Percentiles rank a stretch among this genome's conserved stretches.
These are phyloP conservation scores for Magnolia kwangsiensis DNA, from an alignment of 164 flowering plant species.

Conservation along the genomic window DNA sequence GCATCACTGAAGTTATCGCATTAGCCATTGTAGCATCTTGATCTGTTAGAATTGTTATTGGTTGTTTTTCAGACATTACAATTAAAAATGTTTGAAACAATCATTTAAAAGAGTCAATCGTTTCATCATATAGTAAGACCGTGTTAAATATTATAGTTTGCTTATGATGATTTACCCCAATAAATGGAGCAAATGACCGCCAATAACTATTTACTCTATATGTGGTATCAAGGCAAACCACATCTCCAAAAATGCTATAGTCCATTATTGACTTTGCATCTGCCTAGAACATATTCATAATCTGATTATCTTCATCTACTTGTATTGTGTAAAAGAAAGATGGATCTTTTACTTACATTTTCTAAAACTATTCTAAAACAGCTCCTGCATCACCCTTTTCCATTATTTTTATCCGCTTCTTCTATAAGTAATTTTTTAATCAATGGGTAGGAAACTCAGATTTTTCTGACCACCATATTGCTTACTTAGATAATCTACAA, in stretches of 20 bases:
- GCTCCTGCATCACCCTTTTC: background rate
- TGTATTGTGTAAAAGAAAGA: conserved; percentile 16
- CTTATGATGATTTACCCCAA: conserved; percentile 24
- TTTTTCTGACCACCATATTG: no score
- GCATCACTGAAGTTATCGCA: no score
- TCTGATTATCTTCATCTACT: conserved; percentile 14
- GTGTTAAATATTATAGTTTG: conserved; percentile 17
- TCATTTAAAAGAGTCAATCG: conserved; percentile 17
- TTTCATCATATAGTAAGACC: conserved; percentile 13
- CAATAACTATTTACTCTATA: conserved; percentile 7
- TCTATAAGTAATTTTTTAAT: background rate
- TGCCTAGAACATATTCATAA: conserved; percentile 18
- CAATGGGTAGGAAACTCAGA: no score
- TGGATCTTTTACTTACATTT: conserved; percentile 10
- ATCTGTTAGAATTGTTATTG: conserved; percentile 16
- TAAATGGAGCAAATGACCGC: conserved; percentile 15
- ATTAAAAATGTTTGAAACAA: conserved; percentile 16
- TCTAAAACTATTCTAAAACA: conserved; percentile 10
- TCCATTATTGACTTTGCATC: conserved; percentile 16
- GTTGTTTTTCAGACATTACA: conserved; percentile 17
- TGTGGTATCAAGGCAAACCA: conserved; percentile 17
- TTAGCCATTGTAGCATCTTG: background rate
- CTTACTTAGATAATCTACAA: no score
- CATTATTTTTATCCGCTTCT: background rate
- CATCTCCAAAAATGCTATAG: conserved; percentile 19